These are phyloP conservation scores for Curvularia lunata DNA, from an alignment of 2,329 filamentous ascomycete species.

Conservation along the genomic window DNA sequence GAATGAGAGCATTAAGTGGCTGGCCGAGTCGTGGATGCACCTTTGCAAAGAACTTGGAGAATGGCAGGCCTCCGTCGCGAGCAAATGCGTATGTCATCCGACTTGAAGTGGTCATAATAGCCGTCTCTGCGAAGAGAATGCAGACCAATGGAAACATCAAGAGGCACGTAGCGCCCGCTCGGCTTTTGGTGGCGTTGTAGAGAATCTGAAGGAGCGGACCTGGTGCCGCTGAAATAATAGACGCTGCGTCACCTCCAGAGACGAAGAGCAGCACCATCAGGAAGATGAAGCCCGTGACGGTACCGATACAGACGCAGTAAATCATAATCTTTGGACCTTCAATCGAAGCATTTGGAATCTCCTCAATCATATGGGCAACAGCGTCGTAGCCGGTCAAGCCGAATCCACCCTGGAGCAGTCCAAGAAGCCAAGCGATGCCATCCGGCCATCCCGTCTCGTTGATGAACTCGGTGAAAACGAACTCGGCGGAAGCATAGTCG, in stretches of 20 bases:
- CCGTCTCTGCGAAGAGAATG: conserved; percentile 67
- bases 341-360: conserved; percentile 64
- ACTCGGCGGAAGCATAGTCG: conserved; percentile 67
- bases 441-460: conserved; percentile 74
- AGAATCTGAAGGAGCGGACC: conserved; percentile 69
- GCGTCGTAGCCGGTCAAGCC: conserved; percentile 63
- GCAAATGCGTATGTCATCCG: conserved; percentile 73
- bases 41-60: conserved; percentile 64
- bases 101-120: conserved; percentile 69
- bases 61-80: conserved; percentile 70
- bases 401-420: conserved; percentile 61
- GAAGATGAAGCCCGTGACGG: conserved; percentile 68
- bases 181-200: conserved; percentile 66
- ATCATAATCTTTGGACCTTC: conserved; percentile 72
- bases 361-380: conserved; percentile 63
- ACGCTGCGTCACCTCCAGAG: conserved; percentile 60
- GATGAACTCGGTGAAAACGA: conserved; percentile 71
- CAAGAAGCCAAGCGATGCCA: conserved; percentile 63
- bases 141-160: conserved; percentile 72
- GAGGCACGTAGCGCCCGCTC: conserved; percentile 67
- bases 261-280: conserved; percentile 69
- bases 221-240: conserved; percentile 61
- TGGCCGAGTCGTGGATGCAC: conserved; percentile 67
- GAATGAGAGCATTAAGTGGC: conserved; percentile 69
- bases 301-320: conserved; percentile 67